Conservation (phyloP, 2,329 filamentous ascomycete species). For the Pseudopithomyces chartarum region DNA sequence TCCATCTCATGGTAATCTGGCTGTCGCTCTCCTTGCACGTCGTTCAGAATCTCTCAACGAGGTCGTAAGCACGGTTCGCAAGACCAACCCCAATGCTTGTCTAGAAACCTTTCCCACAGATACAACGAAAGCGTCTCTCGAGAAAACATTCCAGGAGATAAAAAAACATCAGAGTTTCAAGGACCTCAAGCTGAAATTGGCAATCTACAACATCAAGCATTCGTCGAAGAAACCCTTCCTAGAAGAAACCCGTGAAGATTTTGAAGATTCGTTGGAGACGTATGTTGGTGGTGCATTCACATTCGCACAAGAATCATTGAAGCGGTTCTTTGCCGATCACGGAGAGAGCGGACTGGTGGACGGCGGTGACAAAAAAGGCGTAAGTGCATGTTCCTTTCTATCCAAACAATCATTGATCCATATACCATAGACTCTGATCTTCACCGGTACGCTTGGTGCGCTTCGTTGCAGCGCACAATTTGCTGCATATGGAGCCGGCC, state of each 20-base stretch:
- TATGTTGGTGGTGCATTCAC: conserved; percentile 63
- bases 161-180: conserved; percentile 54
- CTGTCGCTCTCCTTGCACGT: conserved; percentile 60
- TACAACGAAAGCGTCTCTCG: conserved; percentile 54
- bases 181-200: conserved; percentile 56
- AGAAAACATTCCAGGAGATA: conserved; percentile 57
- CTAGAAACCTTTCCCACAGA: conserved; percentile 60
- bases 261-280: conserved; percentile 51
- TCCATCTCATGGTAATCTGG: conserved; percentile 58
- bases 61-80: conserved; percentile 49
- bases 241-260: conserved; percentile 56
- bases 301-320: conserved; percentile 60
- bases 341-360: conserved; percentile 54
- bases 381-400: conserved; percentile 16
- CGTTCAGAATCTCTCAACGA: conserved; percentile 52
- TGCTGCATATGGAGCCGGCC: conserved; percentile 60
- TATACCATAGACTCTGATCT: conserved; percentile 54
- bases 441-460: conserved; percentile 61
- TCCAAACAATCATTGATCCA: not conserved
- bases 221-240: conserved; percentile 60
- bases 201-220: conserved; percentile 63
- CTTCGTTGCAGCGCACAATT: conserved; percentile 60
- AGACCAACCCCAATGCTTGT: conserved; percentile 49
- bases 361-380: conserved; percentile 58
- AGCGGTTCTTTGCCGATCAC: conserved; percentile 58